These are phyloP conservation scores for Penicillium palitans DNA, from an alignment of 2,329 filamentous ascomycete genomes.

Conservation along the genomic window DNA sequence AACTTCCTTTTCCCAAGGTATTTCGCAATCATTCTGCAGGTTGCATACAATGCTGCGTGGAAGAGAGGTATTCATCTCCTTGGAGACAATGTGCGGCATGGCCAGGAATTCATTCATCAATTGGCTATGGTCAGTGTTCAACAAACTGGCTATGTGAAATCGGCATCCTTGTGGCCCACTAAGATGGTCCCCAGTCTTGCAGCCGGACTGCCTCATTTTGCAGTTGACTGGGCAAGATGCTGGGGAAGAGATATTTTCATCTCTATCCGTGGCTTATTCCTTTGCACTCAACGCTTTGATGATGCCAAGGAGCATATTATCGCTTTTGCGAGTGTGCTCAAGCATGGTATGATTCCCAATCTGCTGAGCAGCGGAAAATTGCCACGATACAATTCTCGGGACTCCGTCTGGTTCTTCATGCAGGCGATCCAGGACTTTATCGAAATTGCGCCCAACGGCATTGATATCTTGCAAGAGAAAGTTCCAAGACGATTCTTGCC, in stretches of 20 bases:
- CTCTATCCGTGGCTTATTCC: slow-evolving; percentile 83
- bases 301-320: slow-evolving; percentile 93
- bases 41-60: slow-evolving; percentile 81
- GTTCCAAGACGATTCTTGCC: slow-evolving; percentile 85
- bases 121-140: slow-evolving; percentile 90
- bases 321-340: slow-evolving; percentile 92
- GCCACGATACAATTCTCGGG: slow-evolving; percentile 91
- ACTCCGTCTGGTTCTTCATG: slow-evolving; percentile 97
- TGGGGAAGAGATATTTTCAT: slow-evolving; percentile 99
- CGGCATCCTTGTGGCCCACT: slow-evolving; percentile 83
- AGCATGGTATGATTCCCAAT: slow-evolving; percentile 98
- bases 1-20: slow-evolving; percentile 90
- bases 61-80: slow-evolving; percentile 77
- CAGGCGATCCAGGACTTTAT: slow-evolving; percentile 95
- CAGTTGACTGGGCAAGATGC: slow-evolving; percentile 89
- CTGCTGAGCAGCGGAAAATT: slow-evolving; percentile 80
- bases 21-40: slow-evolving; percentile 85
- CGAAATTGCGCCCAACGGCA: slow-evolving; percentile 74
- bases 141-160: slow-evolving; percentile 83
- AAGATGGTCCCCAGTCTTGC: slow-evolving; percentile 84
- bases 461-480: slow-evolving; percentile 70
- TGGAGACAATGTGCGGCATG: slow-evolving; percentile 71
- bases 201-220: slow-evolving; percentile 90
- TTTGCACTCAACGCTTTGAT: slow-evolving; percentile 82
- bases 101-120: slow-evolving; percentile 85